Conservation (phyloP, 2,329 filamentous ascomycete genomes). For the Bipolaris victoriae region DNA sequence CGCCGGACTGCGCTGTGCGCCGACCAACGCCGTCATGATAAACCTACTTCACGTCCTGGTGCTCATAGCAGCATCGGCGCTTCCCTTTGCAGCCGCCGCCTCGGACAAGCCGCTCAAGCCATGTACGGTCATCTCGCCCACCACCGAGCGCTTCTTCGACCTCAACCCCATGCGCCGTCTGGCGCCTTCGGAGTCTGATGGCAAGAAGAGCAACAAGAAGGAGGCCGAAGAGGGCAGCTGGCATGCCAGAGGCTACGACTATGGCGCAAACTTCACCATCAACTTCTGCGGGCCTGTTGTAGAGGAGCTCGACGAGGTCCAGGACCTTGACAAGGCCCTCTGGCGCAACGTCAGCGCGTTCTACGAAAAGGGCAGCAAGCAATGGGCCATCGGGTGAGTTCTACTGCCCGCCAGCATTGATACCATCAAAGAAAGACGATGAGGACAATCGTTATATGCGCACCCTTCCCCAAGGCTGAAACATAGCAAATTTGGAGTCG, state of each 20-base stretch:
- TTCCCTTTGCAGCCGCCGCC: constrained; percentile 29
- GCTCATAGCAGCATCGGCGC: constrained; percentile 40
- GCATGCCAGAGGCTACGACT: constrained; percentile 75
- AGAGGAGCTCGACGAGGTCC: constrained; percentile 66
- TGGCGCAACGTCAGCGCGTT: constrained; percentile 82
- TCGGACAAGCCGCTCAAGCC: constrained; percentile 57
- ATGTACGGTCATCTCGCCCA: constrained; percentile 67
- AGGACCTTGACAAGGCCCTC: constrained; percentile 65
- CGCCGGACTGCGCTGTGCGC: constrained; percentile 13
- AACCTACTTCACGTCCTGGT: constrained; percentile 34
- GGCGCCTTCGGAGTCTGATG: constrained; percentile 49
- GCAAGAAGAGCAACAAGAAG: constrained; percentile 54
- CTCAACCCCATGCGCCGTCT: constrained; percentile 63
- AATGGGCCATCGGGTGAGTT: constrained; percentile 76
- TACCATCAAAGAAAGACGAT: too few relatives aligned
- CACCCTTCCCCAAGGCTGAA: constrained; percentile 5
- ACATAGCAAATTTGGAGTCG: background rate
- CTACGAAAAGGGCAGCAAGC: constrained; percentile 69
- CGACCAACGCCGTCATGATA: constrained; percentile 31
- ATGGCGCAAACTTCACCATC: constrained; percentile 79
- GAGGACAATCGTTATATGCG: background rate
- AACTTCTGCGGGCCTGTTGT: constrained; percentile 83
- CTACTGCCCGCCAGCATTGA: background rate
- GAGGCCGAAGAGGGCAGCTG: constrained; percentile 65
- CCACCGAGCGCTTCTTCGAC: constrained; percentile 68